Conservation (phyloP, 257 asterid genomes). For the Datura wrightii region DNA sequence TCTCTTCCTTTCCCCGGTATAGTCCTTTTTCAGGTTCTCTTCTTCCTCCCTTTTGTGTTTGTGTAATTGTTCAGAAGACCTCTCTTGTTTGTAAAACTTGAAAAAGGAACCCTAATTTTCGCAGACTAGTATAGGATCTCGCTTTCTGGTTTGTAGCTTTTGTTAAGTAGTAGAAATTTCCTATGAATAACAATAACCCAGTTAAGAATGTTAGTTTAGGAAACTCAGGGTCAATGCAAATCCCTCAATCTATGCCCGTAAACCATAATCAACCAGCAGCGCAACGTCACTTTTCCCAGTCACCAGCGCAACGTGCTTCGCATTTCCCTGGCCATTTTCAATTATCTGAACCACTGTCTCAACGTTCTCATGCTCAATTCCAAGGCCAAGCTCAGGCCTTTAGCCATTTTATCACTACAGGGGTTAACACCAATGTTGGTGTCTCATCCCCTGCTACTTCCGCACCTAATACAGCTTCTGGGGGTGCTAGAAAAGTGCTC, state of each 20-base stretch:
- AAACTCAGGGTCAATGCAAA: slow-evolving; percentile 41
- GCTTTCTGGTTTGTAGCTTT: neutral
- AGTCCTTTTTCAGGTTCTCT: neutral
- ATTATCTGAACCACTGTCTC: slow-evolving; percentile 53
- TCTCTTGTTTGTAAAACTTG: neutral
- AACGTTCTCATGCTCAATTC: slow-evolving; percentile 44
- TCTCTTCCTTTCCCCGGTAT: neutral
- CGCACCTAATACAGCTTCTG: slow-evolving; percentile 55
- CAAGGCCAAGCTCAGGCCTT: slow-evolving; percentile 48
- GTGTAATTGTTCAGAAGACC: neutral
- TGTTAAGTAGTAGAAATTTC: neutral
- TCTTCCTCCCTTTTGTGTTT: neutral
- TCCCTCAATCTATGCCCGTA: slow-evolving; percentile 43
- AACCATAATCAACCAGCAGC: slow-evolving; percentile 53
- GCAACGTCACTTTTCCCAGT: slow-evolving; percentile 43
- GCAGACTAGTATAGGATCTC: neutral
- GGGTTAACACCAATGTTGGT: slow-evolving; percentile 38
- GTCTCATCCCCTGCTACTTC: slow-evolving; percentile 55
- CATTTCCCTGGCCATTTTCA: slow-evolving; percentile 76
- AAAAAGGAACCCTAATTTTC: slow-evolving; percentile 25
- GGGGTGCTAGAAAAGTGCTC: slow-evolving; percentile 55
- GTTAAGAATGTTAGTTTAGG: slow-evolving; percentile 36
- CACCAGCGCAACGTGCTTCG: slow-evolving; percentile 55
- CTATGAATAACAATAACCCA: slow-evolving; percentile 25
- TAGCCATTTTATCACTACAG: slow-evolving; percentile 47